These are phyloP conservation scores for Ascobolus immersus DNA, from an alignment of 495 filamentous ascomycete species.

Conservation along the genomic window DNA sequence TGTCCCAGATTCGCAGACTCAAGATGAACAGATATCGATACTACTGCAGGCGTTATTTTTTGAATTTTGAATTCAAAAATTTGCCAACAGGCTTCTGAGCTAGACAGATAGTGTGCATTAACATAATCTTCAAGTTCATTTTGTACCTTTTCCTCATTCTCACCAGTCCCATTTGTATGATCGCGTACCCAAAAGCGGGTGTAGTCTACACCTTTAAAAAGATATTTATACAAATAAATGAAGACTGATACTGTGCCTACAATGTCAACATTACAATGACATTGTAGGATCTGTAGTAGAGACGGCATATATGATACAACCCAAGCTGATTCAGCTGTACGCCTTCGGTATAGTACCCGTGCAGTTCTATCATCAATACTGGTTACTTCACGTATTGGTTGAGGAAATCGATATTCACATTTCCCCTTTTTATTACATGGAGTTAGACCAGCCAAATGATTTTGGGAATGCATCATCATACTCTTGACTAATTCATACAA, in stretches of 20 bases:
- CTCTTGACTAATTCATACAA: neutral
- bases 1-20: conserved; percentile 1
- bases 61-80: conserved; percentile 6
- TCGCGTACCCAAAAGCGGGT: neutral
- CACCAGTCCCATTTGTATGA: no score
- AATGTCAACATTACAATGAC: conserved; percentile 9
- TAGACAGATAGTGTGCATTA: conserved; percentile 5
- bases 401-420: conserved; percentile 3
- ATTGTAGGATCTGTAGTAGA: conserved; percentile 3
- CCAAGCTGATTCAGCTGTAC: conserved; percentile 4
- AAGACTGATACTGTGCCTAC: conserved; percentile 6
- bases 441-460: neutral
- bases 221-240: conserved; percentile 9
- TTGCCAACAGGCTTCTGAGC: conserved; percentile 3
- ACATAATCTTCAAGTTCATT: no score
- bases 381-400: neutral
- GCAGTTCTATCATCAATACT: conserved; percentile 1
- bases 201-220: conserved; percentile 9
- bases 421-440: conserved; percentile 2
- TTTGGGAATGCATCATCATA: conserved; percentile 1
- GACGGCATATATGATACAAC: conserved; percentile 6
- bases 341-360: neutral
- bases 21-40: conserved; percentile 3
- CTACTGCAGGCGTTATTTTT: neutral
- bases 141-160: no score